Base-by-base conservation (phyloP, 805 yeast species). In the Starmerella apis region DNA sequence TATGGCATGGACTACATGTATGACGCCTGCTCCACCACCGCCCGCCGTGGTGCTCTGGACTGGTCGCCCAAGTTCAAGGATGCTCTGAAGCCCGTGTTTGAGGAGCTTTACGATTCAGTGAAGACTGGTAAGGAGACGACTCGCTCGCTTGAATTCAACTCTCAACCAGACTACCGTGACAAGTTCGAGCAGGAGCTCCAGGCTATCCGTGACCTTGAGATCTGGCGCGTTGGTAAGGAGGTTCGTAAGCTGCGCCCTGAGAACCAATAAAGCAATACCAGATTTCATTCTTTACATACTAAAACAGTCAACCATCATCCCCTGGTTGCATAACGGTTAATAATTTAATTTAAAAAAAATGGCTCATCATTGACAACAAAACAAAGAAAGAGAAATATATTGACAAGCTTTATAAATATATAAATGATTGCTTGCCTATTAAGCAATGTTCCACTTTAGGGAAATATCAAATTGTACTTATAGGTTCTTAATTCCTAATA, bases 1-100 rank as follows among this genome's bases (percentile, higher is more conserved):
- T 85, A 92, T 80, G 98, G 98, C 77, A 92, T 92, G 98, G 98
- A 92, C 76, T 92, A 92, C 90, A 92, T 92, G 98, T 92, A 92
- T 81, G 97, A 92, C 70, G 98, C 98, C 66, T 92, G 98, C 77
- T 92, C 98, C 62, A 92, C 98, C 68, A 92, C 98, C 62, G 98
- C 98, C 67, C 87, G 97, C 81, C 86, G 98, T 78, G 98, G 98
- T 80, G 98, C 98, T 70, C 80, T 92, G 66, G 98, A 92, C 79
- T 92, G 98, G 98, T 90, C 92, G 79, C 97, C 97, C 73, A 77
- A 83, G 73, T 92, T 92, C 87, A 88, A 88, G 81, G 90, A 86
- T 63, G 96, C 96, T 68, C 80, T 92, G 75, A 92, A 92, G 79
- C 97, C 98, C 67, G 96, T 92, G 54, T 92, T 92, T 80, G 79